These are phyloP conservation scores for Cyclotella cryptica DNA, from an alignment of 108 stramenopile species.

Conservation along the genomic window DNA sequence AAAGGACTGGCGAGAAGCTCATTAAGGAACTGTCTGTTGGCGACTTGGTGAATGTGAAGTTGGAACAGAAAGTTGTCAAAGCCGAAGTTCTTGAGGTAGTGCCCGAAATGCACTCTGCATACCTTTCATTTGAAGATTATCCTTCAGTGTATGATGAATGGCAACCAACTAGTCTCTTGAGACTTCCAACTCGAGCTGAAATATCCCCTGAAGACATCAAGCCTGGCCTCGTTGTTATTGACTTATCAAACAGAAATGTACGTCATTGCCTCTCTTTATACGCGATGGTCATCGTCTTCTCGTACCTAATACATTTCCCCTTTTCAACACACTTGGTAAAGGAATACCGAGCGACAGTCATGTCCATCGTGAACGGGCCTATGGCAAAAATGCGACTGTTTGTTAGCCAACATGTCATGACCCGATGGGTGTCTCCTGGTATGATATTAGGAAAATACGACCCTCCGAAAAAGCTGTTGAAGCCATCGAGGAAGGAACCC, in stretches of 20 bases:
- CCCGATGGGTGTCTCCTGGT: slow-evolving; percentile 42
- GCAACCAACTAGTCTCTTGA: slow-evolving; percentile 48
- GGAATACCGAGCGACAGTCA: slow-evolving; percentile 48
- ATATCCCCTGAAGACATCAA: slow-evolving; percentile 50
- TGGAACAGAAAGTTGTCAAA: slow-evolving; percentile 48
- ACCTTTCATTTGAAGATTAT: slow-evolving; percentile 63
- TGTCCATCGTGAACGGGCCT: slow-evolving; percentile 32
- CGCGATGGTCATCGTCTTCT: neutral
- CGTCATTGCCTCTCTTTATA: neutral
- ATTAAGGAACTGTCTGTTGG: slow-evolving; percentile 42
- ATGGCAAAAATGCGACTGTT: slow-evolving; percentile 47
- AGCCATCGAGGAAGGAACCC: neutral
- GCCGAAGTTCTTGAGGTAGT: slow-evolving; percentile 56
- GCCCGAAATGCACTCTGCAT: slow-evolving; percentile 51
- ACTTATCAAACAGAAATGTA: slow-evolving; percentile 54
- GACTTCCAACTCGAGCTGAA: slow-evolving; percentile 50
- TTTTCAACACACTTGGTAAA: neutral
- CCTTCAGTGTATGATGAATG: slow-evolving; percentile 71
- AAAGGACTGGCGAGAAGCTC: slow-evolving; percentile 40
- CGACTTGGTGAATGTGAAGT: slow-evolving; percentile 48
- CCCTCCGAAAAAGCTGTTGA: slow-evolving; percentile 11
- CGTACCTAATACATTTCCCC: neutral
- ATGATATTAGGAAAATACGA: slow-evolving; percentile 52
- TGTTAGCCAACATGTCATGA: slow-evolving; percentile 56
- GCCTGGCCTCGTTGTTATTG: slow-evolving; percentile 56